These are phyloP conservation scores for Phytophthora cryptogea DNA, from an alignment of 352 stramenopile species.

Conservation along the genomic window DNA sequence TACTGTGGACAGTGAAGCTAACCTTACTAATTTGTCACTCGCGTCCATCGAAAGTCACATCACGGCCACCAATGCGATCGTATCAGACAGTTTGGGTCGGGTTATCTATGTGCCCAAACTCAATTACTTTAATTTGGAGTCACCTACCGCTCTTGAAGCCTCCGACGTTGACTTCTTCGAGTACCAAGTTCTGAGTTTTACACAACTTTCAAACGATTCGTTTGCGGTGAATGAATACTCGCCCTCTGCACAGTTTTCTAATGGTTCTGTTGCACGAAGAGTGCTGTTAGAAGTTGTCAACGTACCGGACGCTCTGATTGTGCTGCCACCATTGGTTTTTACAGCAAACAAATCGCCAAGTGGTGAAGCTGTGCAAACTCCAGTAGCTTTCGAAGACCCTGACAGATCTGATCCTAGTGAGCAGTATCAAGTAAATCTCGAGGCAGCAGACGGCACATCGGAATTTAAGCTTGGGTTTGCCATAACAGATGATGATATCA, in stretches of 20 bases:
- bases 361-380: constrained; percentile 28
- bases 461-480: constrained; percentile 50
- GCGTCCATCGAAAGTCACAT: constrained; percentile 29
- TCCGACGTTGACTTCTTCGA: constrained; percentile 38
- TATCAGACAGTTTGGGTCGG: constrained; percentile 34
- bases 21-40: constrained; percentile 7
- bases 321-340: constrained; percentile 54
- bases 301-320: constrained; percentile 43
- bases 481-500: constrained; percentile 57
- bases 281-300: constrained; percentile 63
- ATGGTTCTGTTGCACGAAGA: constrained; percentile 25
- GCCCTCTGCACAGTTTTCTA: constrained; percentile 8
- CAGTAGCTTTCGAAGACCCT: constrained; percentile 61
- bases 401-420: constrained; percentile 37
- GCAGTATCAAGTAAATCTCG: constrained; percentile 52
- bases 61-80: constrained; percentile 1
- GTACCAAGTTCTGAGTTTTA: constrained; percentile 33
- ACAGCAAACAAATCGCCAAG: constrained; percentile 22
- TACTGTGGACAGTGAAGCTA: neutral
- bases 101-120: constrained; percentile 53
- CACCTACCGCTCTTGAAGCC: constrained; percentile 1
- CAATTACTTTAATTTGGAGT: constrained; percentile 57
- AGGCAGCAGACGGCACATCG: constrained; percentile 38
- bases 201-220: constrained; percentile 7
- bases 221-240: constrained; percentile 20